phyloP scores from a whole-genome alignment of 2,329 filamentous ascomycete species.

The Onygenales sp. region DNA sequence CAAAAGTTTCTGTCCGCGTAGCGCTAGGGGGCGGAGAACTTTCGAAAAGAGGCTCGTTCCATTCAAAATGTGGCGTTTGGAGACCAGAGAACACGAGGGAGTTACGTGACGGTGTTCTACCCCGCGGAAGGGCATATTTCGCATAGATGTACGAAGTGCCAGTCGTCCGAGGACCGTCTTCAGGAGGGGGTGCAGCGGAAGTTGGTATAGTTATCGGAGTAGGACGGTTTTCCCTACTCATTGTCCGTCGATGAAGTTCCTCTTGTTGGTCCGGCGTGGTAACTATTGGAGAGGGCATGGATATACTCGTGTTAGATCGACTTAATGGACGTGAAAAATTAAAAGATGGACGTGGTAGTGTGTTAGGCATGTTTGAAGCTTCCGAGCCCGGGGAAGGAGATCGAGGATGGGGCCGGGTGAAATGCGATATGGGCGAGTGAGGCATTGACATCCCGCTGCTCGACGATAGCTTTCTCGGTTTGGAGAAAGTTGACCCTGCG shows the following conservation, averaged over 20 bases:
- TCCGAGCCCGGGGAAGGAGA: constrained; percentile 83
- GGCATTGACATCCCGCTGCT: constrained; percentile 55
- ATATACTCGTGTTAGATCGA: constrained; percentile 34
- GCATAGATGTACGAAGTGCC: constrained; percentile 76
- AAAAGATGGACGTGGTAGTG: constrained; percentile 64
- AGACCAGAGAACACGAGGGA: constrained; percentile 51
- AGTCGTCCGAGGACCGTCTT: constrained; percentile 26
- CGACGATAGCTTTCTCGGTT: constrained; percentile 67
- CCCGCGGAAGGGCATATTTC: constrained; percentile 73
- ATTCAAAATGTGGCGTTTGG: constrained; percentile 49
- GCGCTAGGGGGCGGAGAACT: constrained; percentile 25
- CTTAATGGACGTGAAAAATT: constrained; percentile 93
- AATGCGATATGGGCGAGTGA: constrained; percentile 56
- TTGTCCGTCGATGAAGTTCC: constrained; percentile 18
- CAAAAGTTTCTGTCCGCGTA: constrained; percentile 14
- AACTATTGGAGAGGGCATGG: constrained; percentile 21
- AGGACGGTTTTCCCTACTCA: constrained; percentile 16
- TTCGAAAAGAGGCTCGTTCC: constrained; percentile 49
- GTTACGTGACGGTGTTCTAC: constrained; percentile 64
- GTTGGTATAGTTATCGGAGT: constrained; percentile 25
- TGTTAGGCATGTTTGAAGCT: constrained; percentile 52
- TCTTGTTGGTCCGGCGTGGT: constrained; percentile 38
- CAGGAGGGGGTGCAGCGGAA: constrained; percentile 6
- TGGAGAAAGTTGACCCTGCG: constrained; percentile 53
- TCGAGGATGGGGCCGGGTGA: constrained; percentile 53